Evolutionary conservation across 768 basidiomycete genomes (phyloP), one percentile per base, ranked within the genome.

Genomic region (Amanita phalloides): DNA sequence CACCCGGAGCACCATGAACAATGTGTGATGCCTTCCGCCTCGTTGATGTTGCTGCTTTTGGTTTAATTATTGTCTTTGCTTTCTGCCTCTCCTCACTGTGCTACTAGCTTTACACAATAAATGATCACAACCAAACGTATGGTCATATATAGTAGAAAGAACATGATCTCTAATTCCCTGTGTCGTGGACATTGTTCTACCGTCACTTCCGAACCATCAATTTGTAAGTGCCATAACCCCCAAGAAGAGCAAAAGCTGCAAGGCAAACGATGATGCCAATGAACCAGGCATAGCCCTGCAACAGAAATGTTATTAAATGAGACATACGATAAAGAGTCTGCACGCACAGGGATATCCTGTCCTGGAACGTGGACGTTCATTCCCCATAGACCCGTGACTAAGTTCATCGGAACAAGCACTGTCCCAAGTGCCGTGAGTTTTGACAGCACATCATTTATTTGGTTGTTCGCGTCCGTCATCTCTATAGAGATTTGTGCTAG

Each of bases 381-480:
- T 10, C 95, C 94, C 93, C 92, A 95, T 11, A 52, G 25, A 83
- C 89, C 94, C 25, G 96, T 99, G 47, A 99, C 81, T 66, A 98
- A 68, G 66, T 98, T 98, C 86, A 94, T 96, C 33, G 89, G 96
- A 64, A 99, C 85, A 58, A 98, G 84, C 4, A 99, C 82, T 5
- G 96, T 99, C 77, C 96, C 96, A 43, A 99, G 77, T 6, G 96
- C 95, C 0, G 96, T 98, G 54, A 99, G 74, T 72, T 97, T 97
- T 4, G 90, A 91, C 4, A 98, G 80, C 2, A 99, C 96, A 63
- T 98, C 93, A 69, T 99, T 99, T 72, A 98, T 99, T 71, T 98
- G 93, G 67, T 99, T 99, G 70, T 99, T 99, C 38, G 96, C 96
- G 61, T 97, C 94, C 33, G 92, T 95, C 95, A 98, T 99, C 72